Percentiles rank a stretch among this genome's conserved stretches.
These are phyloP conservation scores for Gyromitra esculenta DNA, from an alignment of 2,329 filamentous ascomycete species.

Conservation along the genomic window DNA sequence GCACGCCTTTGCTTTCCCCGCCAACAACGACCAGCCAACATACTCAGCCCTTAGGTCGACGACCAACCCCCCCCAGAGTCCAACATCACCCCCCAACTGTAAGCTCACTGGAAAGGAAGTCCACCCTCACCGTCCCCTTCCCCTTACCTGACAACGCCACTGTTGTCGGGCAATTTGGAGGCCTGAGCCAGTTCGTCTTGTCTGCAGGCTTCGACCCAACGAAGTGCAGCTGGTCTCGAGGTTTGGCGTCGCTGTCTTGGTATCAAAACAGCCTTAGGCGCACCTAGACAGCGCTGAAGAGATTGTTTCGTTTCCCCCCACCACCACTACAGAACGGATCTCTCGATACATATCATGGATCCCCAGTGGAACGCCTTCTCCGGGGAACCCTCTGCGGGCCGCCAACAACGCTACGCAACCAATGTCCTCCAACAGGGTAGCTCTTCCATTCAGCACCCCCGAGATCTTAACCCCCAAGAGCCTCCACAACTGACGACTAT, in stretches of 20 bases:
- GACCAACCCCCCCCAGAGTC: constrained; percentile 3
- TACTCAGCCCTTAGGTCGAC: constrained; percentile 36
- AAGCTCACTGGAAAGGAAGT: constrained; percentile 24
- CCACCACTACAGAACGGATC: constrained; percentile 1
- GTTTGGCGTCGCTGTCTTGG: constrained; percentile 34
- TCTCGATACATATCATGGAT: constrained; percentile 48
- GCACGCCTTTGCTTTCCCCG: constrained; percentile 40
- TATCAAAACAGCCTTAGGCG: constrained; percentile 34
- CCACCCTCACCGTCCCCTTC: not conserved
- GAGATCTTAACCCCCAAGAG: constrained; percentile 48
- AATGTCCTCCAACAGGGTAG: constrained; percentile 52
- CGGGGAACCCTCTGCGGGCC: constrained; percentile 50
- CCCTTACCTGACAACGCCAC: constrained; percentile 17
- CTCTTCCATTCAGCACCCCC: constrained; percentile 51
- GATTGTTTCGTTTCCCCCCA: constrained; percentile 1
- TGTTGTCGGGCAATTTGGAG: constrained; percentile 46
- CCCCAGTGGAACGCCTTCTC: constrained; percentile 50
- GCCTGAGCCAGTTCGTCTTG: constrained; percentile 25
- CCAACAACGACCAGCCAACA: constrained; percentile 47
- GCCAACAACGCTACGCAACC: constrained; percentile 53
- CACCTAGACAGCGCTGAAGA: constrained; percentile 31
- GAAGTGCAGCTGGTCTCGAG: constrained; percentile 31
- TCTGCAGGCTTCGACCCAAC: constrained; percentile 31
- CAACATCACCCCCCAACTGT: constrained; percentile 49
- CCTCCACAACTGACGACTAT: constrained; percentile 31